Base-by-base conservation (phyloP, 441 rosid species). In the Syzygium malaccense region DNA sequence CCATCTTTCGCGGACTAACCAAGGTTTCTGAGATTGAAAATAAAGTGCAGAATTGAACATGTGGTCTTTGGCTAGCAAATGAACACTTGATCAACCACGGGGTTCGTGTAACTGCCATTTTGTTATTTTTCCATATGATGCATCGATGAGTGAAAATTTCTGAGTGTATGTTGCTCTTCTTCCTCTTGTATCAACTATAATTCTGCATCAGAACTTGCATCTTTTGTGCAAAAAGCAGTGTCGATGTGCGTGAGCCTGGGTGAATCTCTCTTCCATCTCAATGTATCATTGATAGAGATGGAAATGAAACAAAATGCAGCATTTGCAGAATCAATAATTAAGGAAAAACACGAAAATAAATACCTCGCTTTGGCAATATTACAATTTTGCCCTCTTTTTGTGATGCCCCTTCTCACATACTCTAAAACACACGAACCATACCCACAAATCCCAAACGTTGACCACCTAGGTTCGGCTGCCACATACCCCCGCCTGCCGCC, bases 381-480 rank as follows among this genome's bases (percentile, higher is more conserved):
- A 32, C 1, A 32, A 32, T 66, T 13, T 66, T 18, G 41, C 1
- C 45, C 18, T 32, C 20, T 64, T 64, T 20, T 4, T 30, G 23
- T 30, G 19, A 30, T 64, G 30, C 12, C 41, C 41, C 66, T 60
- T 28, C 32, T 60, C 12, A 15, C 75, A 30, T 11, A 1, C 41
- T 17, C 75, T 11, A 37, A 64, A 60, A 58, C 30, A 5, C 64
- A 58, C 64, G 26, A 26, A 58, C 64, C 64, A 7, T 58, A 60
- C 8, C 23, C 41, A 64, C 23, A 64, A 3, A 64, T 7, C 7
- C 37, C 37, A 64, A n/a, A 3, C 18, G 0, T 20, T 5, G 0
- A 0, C 75, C 75, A 64, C 71, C 0, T 1, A n/a, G 33, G 68
- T 62, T 62, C 68, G 33, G 30, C 33, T 7, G 9, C 68, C 68